Percentiles rank a stretch among this genome's conserved stretches.
Evolutionary conservation across 805 yeast species (phyloP).

Genomic region (Zygoascus flipseniorum): DNA sequence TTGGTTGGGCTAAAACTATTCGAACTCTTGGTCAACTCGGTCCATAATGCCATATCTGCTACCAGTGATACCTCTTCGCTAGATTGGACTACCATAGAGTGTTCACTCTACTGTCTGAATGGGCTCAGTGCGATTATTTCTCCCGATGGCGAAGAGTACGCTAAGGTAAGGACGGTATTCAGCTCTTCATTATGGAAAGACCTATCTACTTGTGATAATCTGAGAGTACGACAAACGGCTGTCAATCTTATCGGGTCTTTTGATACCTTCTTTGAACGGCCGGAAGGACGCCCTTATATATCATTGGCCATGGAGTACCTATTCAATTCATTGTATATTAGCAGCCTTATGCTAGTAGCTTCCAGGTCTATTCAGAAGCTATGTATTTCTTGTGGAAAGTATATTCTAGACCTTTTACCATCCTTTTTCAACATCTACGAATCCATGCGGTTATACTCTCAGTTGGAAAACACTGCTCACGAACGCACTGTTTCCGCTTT

Average conservation of each 20-base stretch:
- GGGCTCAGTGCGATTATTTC: constrained; percentile 47
- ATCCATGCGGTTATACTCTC: constrained; percentile 14
- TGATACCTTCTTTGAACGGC: constrained; percentile 48
- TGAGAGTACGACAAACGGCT: constrained; percentile 38
- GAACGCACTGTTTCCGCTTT: constrained; percentile 28
- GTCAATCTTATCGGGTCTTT: constrained; percentile 52
- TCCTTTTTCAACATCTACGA: constrained; percentile 24
- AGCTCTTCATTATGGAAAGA: constrained; percentile 23
- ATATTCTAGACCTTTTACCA: constrained; percentile 18
- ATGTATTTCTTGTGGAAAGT: constrained; percentile 25
- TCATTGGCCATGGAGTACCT: constrained; percentile 47
- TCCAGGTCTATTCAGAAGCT: constrained; percentile 50
- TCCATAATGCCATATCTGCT: constrained; percentile 6
- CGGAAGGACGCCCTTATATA: constrained; percentile 38
- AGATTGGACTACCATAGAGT: constrained; percentile 42
- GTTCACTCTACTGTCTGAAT: constrained; percentile 50
- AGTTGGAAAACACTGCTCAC: constrained; percentile 19
- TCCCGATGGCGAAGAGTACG: constrained; percentile 26
- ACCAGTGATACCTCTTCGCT: background rate
- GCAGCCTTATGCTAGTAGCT: constrained; percentile 31
- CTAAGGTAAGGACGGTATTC: constrained; percentile 20
- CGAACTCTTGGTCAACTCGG: constrained; percentile 30
- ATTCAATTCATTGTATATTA: constrained; percentile 32
- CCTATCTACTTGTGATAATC: constrained; percentile 19
- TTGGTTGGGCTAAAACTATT: constrained; percentile 49